These are phyloP conservation scores for Acacia pycnantha DNA, from an alignment of 331 rosid species.

Conservation along the genomic window DNA sequence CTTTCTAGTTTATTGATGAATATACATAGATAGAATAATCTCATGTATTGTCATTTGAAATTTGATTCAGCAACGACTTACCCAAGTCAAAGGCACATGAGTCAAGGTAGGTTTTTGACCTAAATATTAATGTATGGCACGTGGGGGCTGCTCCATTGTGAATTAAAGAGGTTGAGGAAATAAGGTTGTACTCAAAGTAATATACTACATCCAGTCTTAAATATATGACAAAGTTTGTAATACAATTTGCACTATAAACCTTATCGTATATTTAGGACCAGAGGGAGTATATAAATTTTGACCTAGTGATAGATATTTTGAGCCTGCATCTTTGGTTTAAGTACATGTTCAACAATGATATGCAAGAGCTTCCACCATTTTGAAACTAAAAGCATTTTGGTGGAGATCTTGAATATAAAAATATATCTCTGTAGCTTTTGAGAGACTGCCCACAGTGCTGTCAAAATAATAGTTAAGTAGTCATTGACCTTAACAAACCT, in stretches of 20 bases:
- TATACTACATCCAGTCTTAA: no score
- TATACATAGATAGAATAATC: neutral
- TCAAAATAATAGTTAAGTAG: conserved; percentile 11
- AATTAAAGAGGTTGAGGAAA: neutral
- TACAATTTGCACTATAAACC: no score
- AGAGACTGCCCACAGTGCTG: neutral
- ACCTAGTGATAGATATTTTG: neutral
- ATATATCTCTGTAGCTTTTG: neutral
- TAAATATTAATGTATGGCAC: neutral
- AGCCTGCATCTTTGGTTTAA: neutral
- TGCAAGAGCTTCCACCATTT: neutral
- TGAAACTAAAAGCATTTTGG: neutral
- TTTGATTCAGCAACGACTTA: neutral
- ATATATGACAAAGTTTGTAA: no score
- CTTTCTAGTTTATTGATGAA: neutral
- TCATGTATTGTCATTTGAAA: neutral
- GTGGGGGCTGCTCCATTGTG: neutral
- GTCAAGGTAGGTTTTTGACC: neutral
- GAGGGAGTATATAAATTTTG: neutral
- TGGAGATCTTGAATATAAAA: neutral
- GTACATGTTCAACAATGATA: conserved; percentile 11
- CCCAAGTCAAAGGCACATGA: neutral
- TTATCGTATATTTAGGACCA: no score
- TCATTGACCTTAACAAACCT: conserved; percentile 52
- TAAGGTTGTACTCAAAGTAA: neutral